These are phyloP conservation scores for Pseudomassariella vexata DNA, from an alignment of 2,329 filamentous ascomycete species.

Conservation along the genomic window DNA sequence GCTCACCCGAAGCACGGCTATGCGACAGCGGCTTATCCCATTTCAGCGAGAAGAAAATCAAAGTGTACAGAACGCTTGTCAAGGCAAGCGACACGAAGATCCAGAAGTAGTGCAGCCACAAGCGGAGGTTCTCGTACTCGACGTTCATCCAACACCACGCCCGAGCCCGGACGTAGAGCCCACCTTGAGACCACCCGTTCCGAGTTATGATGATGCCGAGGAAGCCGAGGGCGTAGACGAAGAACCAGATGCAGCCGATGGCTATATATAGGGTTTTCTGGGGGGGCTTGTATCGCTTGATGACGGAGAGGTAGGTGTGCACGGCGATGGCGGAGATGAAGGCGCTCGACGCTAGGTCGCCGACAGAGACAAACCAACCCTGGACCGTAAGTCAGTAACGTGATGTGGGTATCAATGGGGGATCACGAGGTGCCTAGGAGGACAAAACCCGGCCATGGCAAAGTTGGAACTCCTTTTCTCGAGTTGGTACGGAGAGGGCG, in stretches of 20 bases:
- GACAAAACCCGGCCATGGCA: too few species aligned
- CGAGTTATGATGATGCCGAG: slow-evolving; percentile 40
- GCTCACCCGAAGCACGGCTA: too few species aligned
- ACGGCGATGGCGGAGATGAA: slow-evolving; percentile 62
- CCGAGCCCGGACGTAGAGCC: slow-evolving; percentile 58
- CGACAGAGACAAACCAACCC: slow-evolving; percentile 63
- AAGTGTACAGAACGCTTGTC: slow-evolving; percentile 28
- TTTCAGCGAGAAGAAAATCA: slow-evolving; percentile 29
- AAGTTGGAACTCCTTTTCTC: too few species aligned
- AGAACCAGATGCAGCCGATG: slow-evolving; percentile 49
- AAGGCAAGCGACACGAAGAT: slow-evolving; percentile 40
- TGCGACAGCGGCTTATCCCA: not conserved
- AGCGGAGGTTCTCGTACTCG: slow-evolving; percentile 43
- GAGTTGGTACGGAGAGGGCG: too few species aligned
- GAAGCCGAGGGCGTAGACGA: slow-evolving; percentile 51
- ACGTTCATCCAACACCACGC: slow-evolving; percentile 52
- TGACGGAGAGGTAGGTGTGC: slow-evolving; percentile 60
- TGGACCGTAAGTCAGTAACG: too few species aligned
- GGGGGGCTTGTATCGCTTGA: slow-evolving; percentile 46
- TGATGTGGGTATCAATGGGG: too few species aligned
- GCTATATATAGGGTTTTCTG: slow-evolving; percentile 41
- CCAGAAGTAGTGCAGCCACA: slow-evolving; percentile 59
- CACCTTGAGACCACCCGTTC: slow-evolving; percentile 33
- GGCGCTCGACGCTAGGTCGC: slow-evolving; percentile 59
- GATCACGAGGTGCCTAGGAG: too few species aligned